Evolutionary conservation across 345 rosid genomes (phyloP).

Genomic region (Syzygium jambos): DNA sequence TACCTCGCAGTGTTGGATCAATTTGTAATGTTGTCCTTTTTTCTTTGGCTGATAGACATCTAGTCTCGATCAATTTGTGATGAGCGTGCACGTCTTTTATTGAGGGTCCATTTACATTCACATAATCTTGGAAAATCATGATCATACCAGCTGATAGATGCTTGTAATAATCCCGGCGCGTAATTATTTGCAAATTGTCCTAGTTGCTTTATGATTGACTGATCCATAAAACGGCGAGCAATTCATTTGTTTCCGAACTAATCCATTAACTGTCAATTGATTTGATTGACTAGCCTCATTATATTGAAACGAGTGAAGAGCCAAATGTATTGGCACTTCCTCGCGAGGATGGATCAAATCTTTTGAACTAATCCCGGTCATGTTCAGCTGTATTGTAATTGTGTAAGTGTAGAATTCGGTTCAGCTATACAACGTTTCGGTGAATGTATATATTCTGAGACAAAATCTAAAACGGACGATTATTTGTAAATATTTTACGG

Average conservation of each 20-base stretch:
- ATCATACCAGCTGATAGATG: background rate
- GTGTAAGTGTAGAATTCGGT: background rate
- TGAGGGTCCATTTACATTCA: background rate
- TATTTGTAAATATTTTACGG: background rate
- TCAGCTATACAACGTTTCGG: background rate
- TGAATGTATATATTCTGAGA: background rate
- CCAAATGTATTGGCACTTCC: too few species aligned
- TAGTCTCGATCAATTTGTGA: too few species aligned
- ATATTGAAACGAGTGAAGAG: background rate
- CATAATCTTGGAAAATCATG: background rate
- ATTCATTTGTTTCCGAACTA: background rate
- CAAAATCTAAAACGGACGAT: background rate
- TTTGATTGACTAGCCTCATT: background rate
- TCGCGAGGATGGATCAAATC: too few species aligned
- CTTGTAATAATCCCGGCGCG: background rate
- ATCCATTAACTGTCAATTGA: background rate
- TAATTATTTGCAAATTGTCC: background rate
- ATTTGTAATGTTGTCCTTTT: background rate
- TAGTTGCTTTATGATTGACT: background rate
- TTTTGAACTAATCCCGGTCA: too few species aligned
- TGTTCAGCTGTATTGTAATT: too few species aligned
- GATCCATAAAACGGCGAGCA: background rate
- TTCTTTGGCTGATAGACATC: background rate
- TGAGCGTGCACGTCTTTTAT: too few species aligned
- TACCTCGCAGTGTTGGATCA: background rate